These are phyloP conservation scores for Ceratocystis lukuohia DNA, from an alignment of 2,329 filamentous ascomycete genomes.

Conservation along the genomic window DNA sequence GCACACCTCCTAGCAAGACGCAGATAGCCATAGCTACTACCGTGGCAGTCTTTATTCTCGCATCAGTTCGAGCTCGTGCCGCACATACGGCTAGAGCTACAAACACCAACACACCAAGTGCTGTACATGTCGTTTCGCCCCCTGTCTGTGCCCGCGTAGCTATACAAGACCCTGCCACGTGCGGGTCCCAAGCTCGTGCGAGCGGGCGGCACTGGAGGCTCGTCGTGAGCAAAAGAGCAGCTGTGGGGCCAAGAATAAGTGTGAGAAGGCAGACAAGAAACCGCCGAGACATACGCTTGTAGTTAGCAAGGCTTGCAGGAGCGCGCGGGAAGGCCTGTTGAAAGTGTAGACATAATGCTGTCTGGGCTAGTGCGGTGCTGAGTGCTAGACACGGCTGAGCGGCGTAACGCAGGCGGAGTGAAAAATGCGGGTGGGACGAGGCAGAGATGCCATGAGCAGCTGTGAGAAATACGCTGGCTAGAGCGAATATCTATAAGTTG, in stretches of 20 bases:
- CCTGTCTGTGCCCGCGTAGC: slow-evolving; percentile 25
- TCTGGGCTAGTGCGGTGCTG: slow-evolving; percentile 28
- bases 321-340: slow-evolving; percentile 22
- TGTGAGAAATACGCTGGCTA: not conserved
- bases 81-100: slow-evolving; percentile 28
- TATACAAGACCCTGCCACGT: slow-evolving; percentile 26
- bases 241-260: slow-evolving; percentile 26
- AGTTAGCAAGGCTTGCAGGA: not conserved
- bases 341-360: slow-evolving; percentile 29
- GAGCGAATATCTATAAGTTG: not conserved
- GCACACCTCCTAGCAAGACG: not conserved
- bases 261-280: slow-evolving; percentile 25
- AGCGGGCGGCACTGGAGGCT: slow-evolving; percentile 30
- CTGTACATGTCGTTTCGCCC: slow-evolving; percentile 28
- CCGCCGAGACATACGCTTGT: slow-evolving; percentile 24
- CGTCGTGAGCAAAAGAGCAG: slow-evolving; percentile 26
- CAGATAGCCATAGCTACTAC: slow-evolving; percentile 16
- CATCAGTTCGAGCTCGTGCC: slow-evolving; percentile 12
- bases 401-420: slow-evolving; percentile 27
- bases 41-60: slow-evolving; percentile 10
- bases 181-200: slow-evolving; percentile 28
- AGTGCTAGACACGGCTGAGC: slow-evolving; percentile 28
- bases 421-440: slow-evolving; percentile 19
- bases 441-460: not conserved
- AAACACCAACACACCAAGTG: slow-evolving; percentile 28